These are phyloP conservation scores for Penicillium sp. DNA, from an alignment of 2,329 filamentous ascomycete species.

Conservation along the genomic window DNA sequence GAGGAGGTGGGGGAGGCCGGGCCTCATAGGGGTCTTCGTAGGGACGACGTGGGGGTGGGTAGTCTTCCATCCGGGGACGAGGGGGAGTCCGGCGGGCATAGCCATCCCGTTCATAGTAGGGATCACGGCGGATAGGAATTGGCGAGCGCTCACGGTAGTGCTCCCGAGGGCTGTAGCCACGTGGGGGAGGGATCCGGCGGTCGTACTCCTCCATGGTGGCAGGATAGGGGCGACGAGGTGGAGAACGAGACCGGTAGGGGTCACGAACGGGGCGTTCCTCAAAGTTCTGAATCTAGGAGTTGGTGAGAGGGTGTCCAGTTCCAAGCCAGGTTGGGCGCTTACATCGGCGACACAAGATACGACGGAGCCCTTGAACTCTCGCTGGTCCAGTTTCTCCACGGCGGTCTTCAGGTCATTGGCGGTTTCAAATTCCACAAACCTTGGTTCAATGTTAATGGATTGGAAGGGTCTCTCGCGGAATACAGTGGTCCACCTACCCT, in stretches of 20 bases:
- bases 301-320: constrained; percentile 27
- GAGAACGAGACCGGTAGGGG: constrained; percentile 76
- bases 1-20: constrained; percentile 50
- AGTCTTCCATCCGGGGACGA: constrained; percentile 75
- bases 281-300: constrained; percentile 60
- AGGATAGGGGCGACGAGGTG: constrained; percentile 61
- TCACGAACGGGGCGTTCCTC: constrained; percentile 71
- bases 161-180: constrained; percentile 80
- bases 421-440: constrained; percentile 97
- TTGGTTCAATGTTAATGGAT: constrained; percentile 43
- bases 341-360: constrained; percentile 89
- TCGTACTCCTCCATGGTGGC: constrained; percentile 72
- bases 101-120: constrained; percentile 77
- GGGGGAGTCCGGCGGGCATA: constrained; percentile 78
- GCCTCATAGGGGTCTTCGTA: constrained; percentile 62
- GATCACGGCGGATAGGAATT: constrained; percentile 65
- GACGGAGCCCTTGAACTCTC: constrained; percentile 85
- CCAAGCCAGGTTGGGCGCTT: constrained; percentile 39
- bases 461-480: constrained; percentile 15
- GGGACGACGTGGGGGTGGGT: constrained; percentile 57
- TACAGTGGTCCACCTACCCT: constrained; percentile 62
- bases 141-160: constrained; percentile 84
- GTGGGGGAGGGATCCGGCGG: constrained; percentile 72
- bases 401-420: constrained; percentile 83
- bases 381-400: constrained; percentile 89